These are phyloP conservation scores for Aspergillus spinulosporus DNA, from an alignment of 2,329 filamentous ascomycete species.

Conservation along the genomic window DNA sequence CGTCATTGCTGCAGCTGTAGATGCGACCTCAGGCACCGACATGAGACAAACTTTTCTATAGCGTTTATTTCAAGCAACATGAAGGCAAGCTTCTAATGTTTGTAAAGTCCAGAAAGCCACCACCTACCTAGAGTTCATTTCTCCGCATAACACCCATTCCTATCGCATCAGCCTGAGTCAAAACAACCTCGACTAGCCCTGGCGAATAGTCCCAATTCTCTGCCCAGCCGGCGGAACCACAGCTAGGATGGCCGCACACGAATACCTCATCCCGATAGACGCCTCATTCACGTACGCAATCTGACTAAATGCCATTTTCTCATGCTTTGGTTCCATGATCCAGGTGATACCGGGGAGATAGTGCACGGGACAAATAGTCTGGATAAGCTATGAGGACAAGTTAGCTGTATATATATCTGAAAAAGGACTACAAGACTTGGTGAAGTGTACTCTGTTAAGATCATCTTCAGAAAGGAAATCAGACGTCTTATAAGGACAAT, in stretches of 20 bases:
- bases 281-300: slow-evolving; percentile 28
- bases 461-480: not conserved
- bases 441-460: not conserved
- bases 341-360: slow-evolving; percentile 23
- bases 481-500: not conserved
- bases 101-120: too few relatives aligned
- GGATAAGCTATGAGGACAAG: not conserved
- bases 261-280: slow-evolving; percentile 19
- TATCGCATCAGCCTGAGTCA: too few relatives aligned
- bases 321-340: slow-evolving; percentile 24
- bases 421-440: slow-evolving; percentile 7
- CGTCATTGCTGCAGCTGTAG: too few relatives aligned
- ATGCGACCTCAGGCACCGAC: too few relatives aligned
- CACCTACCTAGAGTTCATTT: too few relatives aligned
- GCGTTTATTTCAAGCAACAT: too few relatives aligned
- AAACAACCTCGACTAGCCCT: too few relatives aligned
- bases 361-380: not conserved
- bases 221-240: slow-evolving; percentile 20
- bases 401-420: not conserved
- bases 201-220: not conserved
- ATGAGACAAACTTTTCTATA: too few relatives aligned
- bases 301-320: slow-evolving; percentile 23
- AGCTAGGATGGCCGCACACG: slow-evolving; percentile 27
- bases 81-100: too few relatives aligned
- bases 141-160: too few relatives aligned